phyloP scores from a whole-genome alignment of 768 basidiomycete species.

The Russula olivacea region DNA sequence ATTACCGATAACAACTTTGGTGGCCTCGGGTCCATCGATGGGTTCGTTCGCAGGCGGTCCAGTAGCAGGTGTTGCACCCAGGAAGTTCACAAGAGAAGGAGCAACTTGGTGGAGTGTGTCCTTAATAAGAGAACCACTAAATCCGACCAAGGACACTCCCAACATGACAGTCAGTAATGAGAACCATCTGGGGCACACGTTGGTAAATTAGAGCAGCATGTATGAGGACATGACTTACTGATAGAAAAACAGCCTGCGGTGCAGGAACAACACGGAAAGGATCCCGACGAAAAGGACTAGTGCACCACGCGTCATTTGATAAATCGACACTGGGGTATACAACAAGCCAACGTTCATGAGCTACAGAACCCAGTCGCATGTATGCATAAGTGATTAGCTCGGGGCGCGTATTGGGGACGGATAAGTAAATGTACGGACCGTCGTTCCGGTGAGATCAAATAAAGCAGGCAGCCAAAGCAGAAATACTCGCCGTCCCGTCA shows the following conservation, averaged over 20 bases:
- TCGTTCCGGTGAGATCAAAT: conserved; percentile 89
- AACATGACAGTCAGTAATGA: conserved; percentile 84
- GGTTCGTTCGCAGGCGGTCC: conserved; percentile 39
- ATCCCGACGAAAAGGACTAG: conserved; percentile 91
- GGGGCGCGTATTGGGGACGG: not conserved
- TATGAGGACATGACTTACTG: conserved; percentile 45
- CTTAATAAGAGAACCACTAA: conserved; percentile 83
- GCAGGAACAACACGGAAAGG: conserved; percentile 87
- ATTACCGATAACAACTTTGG: conserved; percentile 69
- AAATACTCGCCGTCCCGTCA: conserved; percentile 64
- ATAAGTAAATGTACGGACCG: conserved; percentile 47
- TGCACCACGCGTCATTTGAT: conserved; percentile 93
- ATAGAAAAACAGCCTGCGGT: conserved; percentile 77
- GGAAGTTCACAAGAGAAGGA: conserved; percentile 31
- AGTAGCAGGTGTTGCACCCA: conserved; percentile 25
- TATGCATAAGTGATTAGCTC: conserved; percentile 6
- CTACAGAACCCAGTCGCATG: conserved; percentile 27
- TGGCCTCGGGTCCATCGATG: conserved; percentile 54
- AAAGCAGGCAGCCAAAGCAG: conserved; percentile 84
- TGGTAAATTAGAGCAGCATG: conserved; percentile 16
- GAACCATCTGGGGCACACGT: conserved; percentile 57
- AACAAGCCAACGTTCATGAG: conserved; percentile 96
- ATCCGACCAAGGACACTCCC: conserved; percentile 81
- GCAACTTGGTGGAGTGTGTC: conserved; percentile 51
- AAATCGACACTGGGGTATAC: conserved; percentile 94